A percentile compares a stretch with the other conserved stretches of the same genome.
These are phyloP conservation scores for Penicillium waksmanii DNA, from an alignment of 495 filamentous ascomycete species.

Conservation along the genomic window DNA sequence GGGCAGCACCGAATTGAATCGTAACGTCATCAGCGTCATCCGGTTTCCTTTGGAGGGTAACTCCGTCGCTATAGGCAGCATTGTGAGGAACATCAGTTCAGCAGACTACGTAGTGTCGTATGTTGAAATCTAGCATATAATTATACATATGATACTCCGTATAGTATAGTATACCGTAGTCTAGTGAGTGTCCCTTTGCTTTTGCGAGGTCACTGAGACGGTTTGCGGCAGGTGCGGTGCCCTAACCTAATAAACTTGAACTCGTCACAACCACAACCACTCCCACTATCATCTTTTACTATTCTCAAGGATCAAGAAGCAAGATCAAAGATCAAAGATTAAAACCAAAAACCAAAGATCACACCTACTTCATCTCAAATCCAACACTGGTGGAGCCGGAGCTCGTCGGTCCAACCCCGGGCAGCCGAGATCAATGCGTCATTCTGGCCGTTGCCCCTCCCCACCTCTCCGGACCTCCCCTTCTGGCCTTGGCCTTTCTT, in stretches of 20 bases:
- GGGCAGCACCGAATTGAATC: slow-evolving; percentile 3
- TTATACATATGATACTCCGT: not conserved
- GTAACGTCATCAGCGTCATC: slow-evolving; percentile 34
- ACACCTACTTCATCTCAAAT: no score
- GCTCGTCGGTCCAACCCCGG: slow-evolving; percentile 6
- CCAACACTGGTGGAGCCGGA: slow-evolving; percentile 3
- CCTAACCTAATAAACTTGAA: no score
- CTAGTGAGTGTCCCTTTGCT: not conserved
- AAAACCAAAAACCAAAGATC: no score
- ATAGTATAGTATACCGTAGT: not conserved
- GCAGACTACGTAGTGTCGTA: no score
- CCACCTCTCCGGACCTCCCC: slow-evolving; percentile 29
- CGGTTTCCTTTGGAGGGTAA: slow-evolving; percentile 14
- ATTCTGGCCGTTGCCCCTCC: slow-evolving; percentile 33
- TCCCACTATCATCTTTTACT: not conserved
- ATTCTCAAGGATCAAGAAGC: no score
- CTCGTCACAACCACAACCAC: not conserved
- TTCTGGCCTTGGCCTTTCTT: slow-evolving; percentile 13
- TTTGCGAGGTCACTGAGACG: no score
- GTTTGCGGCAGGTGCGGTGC: no score
- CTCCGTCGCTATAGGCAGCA: not conserved
- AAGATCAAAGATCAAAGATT: no score
- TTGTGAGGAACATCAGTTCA: not conserved
- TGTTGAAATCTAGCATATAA: not conserved
- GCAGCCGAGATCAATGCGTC: slow-evolving; percentile 36